phyloP scores from a whole-genome alignment of 2,329 filamentous ascomycete species.

The Trichoderma harzianum region DNA sequence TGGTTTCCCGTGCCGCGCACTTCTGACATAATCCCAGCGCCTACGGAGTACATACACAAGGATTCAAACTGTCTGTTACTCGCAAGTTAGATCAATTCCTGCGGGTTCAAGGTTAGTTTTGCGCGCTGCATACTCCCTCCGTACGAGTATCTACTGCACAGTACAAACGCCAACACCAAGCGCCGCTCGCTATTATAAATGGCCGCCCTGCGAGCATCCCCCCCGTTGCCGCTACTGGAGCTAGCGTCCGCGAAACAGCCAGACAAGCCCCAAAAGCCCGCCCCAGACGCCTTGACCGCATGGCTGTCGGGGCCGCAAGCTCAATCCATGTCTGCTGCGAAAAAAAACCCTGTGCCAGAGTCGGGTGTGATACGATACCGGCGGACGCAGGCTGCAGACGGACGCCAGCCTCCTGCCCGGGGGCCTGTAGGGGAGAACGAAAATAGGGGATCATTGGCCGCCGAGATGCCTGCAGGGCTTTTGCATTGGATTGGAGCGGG shows the following conservation, averaged over 20 bases:
- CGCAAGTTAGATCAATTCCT: no score
- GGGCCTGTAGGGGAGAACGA: slow-evolving; percentile 2
- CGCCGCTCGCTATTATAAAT: not conserved
- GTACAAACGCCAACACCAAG: not conserved
- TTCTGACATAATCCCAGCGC: not conserved
- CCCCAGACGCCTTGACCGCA: slow-evolving; percentile 19
- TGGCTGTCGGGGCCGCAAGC: slow-evolving; percentile 13
- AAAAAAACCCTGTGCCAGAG: slow-evolving; percentile 8
- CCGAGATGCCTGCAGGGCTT: not conserved
- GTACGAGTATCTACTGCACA: not conserved
- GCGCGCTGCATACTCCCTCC: not conserved
- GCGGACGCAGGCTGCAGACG: slow-evolving; percentile 13
- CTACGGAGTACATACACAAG: no score
- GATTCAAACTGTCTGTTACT: no score
- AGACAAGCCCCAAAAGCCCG: slow-evolving; percentile 8
- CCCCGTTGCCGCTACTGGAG: not conserved
- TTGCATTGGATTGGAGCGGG: not conserved
- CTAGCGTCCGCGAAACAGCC: slow-evolving; percentile 5
- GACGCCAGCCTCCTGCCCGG: slow-evolving; percentile 6
- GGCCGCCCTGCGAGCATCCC: not conserved
- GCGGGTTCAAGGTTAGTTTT: not conserved
- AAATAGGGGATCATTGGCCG: slow-evolving; percentile 18
- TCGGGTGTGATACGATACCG: slow-evolving; percentile 14
- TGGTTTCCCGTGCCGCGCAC: not conserved
- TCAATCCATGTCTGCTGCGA: not conserved